These are phyloP conservation scores for Candida boidinii DNA, from an alignment of 805 yeast genomes.

Conservation along the genomic window DNA sequence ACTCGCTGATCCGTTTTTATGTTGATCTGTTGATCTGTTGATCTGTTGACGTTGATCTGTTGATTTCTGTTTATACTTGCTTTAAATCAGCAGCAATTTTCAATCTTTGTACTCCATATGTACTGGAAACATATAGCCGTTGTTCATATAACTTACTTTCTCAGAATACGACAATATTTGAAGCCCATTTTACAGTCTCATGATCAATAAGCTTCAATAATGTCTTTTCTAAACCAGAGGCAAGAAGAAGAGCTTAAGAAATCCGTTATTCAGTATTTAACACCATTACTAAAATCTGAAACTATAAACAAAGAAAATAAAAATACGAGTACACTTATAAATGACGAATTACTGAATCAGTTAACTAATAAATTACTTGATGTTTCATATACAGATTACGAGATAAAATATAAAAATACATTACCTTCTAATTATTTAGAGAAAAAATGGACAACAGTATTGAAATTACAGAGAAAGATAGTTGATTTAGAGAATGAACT, in stretches of 20 bases:
- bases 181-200: too few relatives aligned
- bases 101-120: too few relatives aligned
- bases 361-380: neutral
- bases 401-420: conserved; percentile 1
- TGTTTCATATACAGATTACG: neutral
- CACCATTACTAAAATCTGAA: conserved; percentile 6
- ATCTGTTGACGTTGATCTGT: too few relatives aligned
- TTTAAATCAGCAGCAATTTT: too few relatives aligned
- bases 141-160: too few relatives aligned
- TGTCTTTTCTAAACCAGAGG: conserved; percentile 21
- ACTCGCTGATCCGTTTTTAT: too few relatives aligned
- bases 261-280: conserved; percentile 25
- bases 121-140: too few relatives aligned
- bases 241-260: conserved; percentile 27
- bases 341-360: neutral
- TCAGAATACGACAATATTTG: too few relatives aligned
- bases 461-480: conserved; percentile 67
- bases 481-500: conserved; percentile 61
- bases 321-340: neutral
- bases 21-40: too few relatives aligned
- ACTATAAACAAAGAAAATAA: neutral
- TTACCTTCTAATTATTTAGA: conserved; percentile 35
- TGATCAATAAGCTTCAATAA: neutral
- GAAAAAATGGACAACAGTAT: conserved; percentile 82
- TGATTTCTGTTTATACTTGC: too few relatives aligned